Percentiles rank a stretch among this genome's conserved stretches.
Conservation (phyloP, 768 basidiomycete genomes). For the Boletus barrowsii region DNA sequence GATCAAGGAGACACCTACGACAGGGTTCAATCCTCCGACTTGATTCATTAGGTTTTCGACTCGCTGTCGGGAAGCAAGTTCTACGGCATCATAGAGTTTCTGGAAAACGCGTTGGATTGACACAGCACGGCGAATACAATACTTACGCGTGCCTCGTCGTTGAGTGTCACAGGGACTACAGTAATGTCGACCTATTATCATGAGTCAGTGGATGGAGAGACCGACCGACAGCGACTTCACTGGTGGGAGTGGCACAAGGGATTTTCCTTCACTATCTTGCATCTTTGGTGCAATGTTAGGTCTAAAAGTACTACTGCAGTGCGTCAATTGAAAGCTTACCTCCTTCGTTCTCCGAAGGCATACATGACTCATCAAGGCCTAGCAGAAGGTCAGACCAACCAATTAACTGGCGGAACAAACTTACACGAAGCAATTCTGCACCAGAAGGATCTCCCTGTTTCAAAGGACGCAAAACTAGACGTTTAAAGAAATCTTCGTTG, state of each 20-base stretch:
- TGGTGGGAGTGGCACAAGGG: constrained; percentile 73
- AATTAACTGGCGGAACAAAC: constrained; percentile 12
- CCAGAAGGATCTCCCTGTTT: constrained; percentile 66
- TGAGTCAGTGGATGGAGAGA: constrained; percentile 2
- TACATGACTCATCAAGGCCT: constrained; percentile 75
- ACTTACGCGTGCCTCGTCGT: constrained; percentile 60
- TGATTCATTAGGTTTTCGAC: constrained; percentile 51
- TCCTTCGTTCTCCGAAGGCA: constrained; percentile 86
- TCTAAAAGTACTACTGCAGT: neutral
- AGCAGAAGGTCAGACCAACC: constrained; percentile 6
- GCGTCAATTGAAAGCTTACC: constrained; percentile 32
- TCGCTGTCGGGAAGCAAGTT: constrained; percentile 58
- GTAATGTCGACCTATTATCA: constrained; percentile 69
- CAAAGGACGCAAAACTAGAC: constrained; percentile 74
- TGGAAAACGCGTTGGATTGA: constrained; percentile 23
- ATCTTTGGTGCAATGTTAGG: constrained; percentile 49
- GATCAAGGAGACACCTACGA: constrained; percentile 31
- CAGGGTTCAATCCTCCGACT: constrained; percentile 37
- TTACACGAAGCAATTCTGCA: constrained; percentile 66
- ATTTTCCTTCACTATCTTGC: constrained; percentile 75
- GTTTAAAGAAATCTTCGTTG: constrained; percentile 77
- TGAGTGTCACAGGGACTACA: constrained; percentile 64
- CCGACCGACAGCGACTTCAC: constrained; percentile 30
- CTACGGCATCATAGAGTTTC: constrained; percentile 69
- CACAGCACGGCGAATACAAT: neutral